Evolutionary conservation across 83 land plant species (phyloP).

Genomic region (Isoetes engelmannii): DNA sequence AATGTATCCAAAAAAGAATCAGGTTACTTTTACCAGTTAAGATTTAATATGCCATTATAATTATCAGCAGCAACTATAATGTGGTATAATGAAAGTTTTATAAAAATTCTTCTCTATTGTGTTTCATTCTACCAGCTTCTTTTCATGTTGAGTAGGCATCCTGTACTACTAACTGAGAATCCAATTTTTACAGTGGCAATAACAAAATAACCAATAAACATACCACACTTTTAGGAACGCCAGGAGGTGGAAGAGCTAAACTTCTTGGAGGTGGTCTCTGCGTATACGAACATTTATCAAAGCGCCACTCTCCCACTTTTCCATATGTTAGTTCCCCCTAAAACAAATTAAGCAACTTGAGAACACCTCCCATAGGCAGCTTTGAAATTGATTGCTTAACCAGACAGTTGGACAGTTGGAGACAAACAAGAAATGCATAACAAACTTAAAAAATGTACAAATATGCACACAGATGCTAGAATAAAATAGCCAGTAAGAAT

Average conservation of each 20-base stretch:
- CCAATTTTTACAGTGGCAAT: no score
- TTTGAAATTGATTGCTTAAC: no score
- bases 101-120: no score
- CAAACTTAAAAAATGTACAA: no score
- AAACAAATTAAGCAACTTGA: background rate
- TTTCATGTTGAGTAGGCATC: background rate
- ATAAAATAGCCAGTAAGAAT: no score
- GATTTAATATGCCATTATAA: background rate
- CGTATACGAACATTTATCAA: conserved; percentile 76
- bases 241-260: conserved; percentile 76
- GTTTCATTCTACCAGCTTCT: background rate
- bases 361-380: background rate
- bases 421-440: no score
- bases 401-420: no score
- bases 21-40: conserved; percentile 43
- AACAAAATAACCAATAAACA: conserved; percentile 5
- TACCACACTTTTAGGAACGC: conserved; percentile 98
- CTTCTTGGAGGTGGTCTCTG: conserved; percentile 59
- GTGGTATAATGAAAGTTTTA: background rate
- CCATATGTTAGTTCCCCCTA: conserved; percentile 83
- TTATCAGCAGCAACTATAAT: background rate
- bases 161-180: background rate
- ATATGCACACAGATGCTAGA: no score
- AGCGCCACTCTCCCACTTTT: conserved; percentile 92
- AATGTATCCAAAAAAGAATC: no score